Base-by-base conservation (phyloP, 2,329 filamentous ascomycete genomes). In the Fusarium haematococcum region DNA sequence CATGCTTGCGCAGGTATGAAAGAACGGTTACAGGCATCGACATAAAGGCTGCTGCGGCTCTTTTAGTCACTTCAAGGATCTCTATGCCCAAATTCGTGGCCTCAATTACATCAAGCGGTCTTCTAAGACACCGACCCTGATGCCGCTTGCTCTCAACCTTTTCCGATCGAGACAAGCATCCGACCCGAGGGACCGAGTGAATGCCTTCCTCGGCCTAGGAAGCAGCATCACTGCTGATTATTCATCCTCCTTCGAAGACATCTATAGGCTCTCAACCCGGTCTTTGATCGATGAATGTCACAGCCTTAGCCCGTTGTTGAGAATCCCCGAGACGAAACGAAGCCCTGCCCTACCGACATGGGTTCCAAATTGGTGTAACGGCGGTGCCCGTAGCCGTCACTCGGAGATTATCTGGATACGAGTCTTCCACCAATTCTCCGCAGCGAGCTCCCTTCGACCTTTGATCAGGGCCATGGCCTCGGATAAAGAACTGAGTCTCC, bases 281-380 rank as follows among this genome's bases (percentile, higher is more conserved):
- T n/a, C 25, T 4, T 30, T 32, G 3, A 52, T 52, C 48, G 27
- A 52, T 7, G 48, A 52, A 30, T 52, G 48, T 6, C 9, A 10
- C 27, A 32, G 16, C 6, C 48, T 52, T 14, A n/a, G 16, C 5
- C 27, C 48, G 3, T 32, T 52, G 27, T n/a, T 52, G 25, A 32
- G 48, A 32, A 52, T 52, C 10, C 27, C 48, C 10, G 48, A 52
- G 27, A n/a, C 27, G 10, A 20, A 32, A n/a, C 27, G 48, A 30
- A n/a, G n/a, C 18, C 48, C 48, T 20, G 9, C 6, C 48, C 48
- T 52, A 8, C 27, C 48, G 4, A 32, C 11, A n/a, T 54, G 18
- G 48, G 48, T 32, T 54, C 48, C 48, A n/a, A 87, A 90, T 77
- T 84, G 90, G 57, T 90, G 90, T 75, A 78, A 90, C 16, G n/a